A percentile compares a stretch with the other conserved stretches of the same genome.
phyloP scores from a whole-genome alignment of 2,329 filamentous ascomycete genomes.

The Niveomyces coronatus region DNA sequence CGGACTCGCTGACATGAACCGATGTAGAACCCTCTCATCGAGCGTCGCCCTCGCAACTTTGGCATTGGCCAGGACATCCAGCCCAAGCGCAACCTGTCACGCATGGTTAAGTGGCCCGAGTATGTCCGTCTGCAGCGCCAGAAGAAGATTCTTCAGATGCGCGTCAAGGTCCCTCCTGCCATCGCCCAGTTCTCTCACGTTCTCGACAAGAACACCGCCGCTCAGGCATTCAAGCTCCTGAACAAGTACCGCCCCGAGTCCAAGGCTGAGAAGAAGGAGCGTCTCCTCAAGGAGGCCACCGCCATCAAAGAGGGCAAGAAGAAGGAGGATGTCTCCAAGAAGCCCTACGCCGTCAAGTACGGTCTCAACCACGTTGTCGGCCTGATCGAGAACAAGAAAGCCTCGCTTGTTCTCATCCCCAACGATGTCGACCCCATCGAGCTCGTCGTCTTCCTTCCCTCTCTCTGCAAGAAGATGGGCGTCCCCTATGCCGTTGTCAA shows the following conservation, averaged over 20 bases:
- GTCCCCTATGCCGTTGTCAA: constrained; percentile 98
- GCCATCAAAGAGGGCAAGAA: constrained; percentile 99
- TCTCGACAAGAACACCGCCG: constrained; percentile 91
- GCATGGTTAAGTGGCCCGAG: constrained; percentile 99
- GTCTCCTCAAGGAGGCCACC: constrained; percentile 94
- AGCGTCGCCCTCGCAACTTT: constrained; percentile 96
- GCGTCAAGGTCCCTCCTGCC: constrained; percentile 95
- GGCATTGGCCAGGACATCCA: constrained; percentile 99
- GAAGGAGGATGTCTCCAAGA: constrained; percentile 99
- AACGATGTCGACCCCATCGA: constrained; percentile 99
- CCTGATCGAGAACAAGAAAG: constrained; percentile 99
- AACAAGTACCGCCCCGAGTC: constrained; percentile 99
- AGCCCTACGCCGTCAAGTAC: constrained; percentile 99
- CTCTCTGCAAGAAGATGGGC: constrained; percentile 99
- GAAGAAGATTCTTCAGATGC: constrained; percentile 93
- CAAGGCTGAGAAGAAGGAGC: constrained; percentile 99
- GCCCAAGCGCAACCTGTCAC: constrained; percentile 86
- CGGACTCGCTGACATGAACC: constrained; percentile 2
- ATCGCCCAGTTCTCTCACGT: constrained; percentile 97
- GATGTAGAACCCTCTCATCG: constrained; percentile 89
- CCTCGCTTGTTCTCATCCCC: constrained; percentile 91
- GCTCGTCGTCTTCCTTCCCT: constrained; percentile 97
- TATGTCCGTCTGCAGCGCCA: constrained; percentile 96
- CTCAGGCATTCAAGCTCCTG: constrained; percentile 96
- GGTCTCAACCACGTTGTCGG: constrained; percentile 99